These are phyloP conservation scores for Mycoemilia scoparia DNA, from an alignment of 192 early-diverging fungal genomes.

Conservation along the genomic window DNA sequence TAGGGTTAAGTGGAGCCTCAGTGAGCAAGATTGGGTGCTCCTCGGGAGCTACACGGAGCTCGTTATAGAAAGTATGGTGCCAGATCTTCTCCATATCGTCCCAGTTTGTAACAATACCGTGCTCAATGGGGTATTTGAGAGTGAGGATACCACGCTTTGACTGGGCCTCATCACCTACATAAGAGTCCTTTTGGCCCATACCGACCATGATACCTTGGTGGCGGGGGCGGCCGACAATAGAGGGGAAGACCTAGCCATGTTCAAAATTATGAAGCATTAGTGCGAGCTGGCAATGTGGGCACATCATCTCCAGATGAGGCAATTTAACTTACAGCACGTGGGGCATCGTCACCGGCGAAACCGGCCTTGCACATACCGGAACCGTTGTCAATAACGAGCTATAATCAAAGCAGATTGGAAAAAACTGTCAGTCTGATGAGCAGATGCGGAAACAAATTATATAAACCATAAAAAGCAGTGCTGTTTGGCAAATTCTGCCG, in stretches of 20 bases:
- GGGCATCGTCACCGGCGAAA: conserved; percentile 82
- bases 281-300: background rate
- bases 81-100: conserved; percentile 90
- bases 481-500: background rate
- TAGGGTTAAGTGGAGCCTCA: conserved; percentile 94
- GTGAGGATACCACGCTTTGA: conserved; percentile 78
- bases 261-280: conserved; percentile 1
- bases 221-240: conserved; percentile 72
- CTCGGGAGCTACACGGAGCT: conserved; percentile 93
- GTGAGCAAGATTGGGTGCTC: conserved; percentile 96
- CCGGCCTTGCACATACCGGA: conserved; percentile 93
- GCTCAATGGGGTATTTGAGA: conserved; percentile 76
- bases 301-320: background rate
- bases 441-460: conserved; percentile 9
- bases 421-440: conserved; percentile 4
- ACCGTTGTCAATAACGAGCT: conserved; percentile 82
- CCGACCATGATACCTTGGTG: conserved; percentile 81
- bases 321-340: conserved; percentile 48
- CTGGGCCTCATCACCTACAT: conserved; percentile 81
- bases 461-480: background rate
- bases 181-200: conserved; percentile 82
- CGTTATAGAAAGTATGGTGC: conserved; percentile 97
- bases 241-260: conserved; percentile 42
- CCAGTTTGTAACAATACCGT: conserved; percentile 89
- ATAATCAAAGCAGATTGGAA: conserved; percentile 4